A percentile compares a stretch with the other conserved stretches of the same genome.
These are phyloP conservation scores for Gnetum montanum DNA, from an alignment of 75 land plant genomes.

Conservation along the genomic window DNA sequence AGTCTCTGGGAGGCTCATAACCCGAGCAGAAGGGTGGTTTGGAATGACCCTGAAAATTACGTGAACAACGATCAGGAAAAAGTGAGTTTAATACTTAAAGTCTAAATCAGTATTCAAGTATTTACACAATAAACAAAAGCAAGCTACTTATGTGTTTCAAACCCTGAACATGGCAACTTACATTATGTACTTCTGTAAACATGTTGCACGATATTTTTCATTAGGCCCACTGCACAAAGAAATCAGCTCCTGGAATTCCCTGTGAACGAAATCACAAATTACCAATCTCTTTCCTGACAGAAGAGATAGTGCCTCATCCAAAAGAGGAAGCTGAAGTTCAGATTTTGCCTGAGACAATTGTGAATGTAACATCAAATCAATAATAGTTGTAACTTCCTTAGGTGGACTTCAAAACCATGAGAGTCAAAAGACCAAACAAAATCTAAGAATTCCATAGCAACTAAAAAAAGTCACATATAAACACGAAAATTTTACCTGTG, in stretches of 20 bases:
- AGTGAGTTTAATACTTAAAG: no score
- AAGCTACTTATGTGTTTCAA: no score
- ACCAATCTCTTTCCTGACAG: slow-evolving; percentile 49
- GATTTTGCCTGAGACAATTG: slow-evolving; percentile 46
- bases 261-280: slow-evolving; percentile 47
- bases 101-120: no score
- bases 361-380: no score
- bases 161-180: no score
- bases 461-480: no score
- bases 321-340: slow-evolving; percentile 59
- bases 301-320: slow-evolving; percentile 23
- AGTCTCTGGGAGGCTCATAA: slow-evolving; percentile 66
- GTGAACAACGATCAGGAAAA: neutral
- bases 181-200: slow-evolving; percentile 41
- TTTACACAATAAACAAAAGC: no score
- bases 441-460: neutral
- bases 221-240: slow-evolving; percentile 68
- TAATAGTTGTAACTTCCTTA: no score
- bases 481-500: slow-evolving; percentile 54
- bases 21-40: slow-evolving; percentile 58
- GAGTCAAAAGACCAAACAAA: no score
- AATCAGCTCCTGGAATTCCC: slow-evolving; percentile 71
- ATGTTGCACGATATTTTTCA: slow-evolving; percentile 65
- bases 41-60: slow-evolving; percentile 54
- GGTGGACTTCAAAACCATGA: neutral